A percentile compares a stretch with the other conserved stretches of the same genome.
phyloP scores from a whole-genome alignment of 768 basidiomycete genomes.

The Hydnomerulius pinastri region DNA sequence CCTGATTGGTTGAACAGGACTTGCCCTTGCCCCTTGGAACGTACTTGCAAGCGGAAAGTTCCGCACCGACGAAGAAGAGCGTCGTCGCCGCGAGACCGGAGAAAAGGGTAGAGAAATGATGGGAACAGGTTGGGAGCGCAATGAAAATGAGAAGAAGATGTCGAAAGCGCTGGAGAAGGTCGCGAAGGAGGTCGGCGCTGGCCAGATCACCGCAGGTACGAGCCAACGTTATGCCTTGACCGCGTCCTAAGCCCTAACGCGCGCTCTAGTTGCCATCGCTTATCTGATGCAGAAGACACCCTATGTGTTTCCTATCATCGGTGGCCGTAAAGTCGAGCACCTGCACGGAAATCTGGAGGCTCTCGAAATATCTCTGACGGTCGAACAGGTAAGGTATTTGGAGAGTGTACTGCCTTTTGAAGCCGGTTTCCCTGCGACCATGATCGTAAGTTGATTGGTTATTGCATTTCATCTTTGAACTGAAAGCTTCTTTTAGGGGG shows the following conservation, averaged over 20 bases:
- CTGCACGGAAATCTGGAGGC: slow-evolving; percentile 38
- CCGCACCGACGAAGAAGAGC: slow-evolving; percentile 29
- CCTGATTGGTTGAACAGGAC: slow-evolving; percentile 12
- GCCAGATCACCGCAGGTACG: slow-evolving; percentile 37
- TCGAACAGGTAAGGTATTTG: slow-evolving; percentile 33
- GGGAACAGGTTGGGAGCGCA: slow-evolving; percentile 34
- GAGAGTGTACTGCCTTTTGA: slow-evolving; percentile 35
- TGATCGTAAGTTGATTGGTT: too few relatives aligned
- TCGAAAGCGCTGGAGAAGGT: slow-evolving; percentile 40
- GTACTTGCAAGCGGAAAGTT: slow-evolving; percentile 28
- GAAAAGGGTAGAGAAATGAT: slow-evolving; percentile 25
- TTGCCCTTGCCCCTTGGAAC: slow-evolving; percentile 39
- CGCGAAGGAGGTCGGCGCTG: slow-evolving; percentile 37
- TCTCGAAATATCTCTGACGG: slow-evolving; percentile 33
- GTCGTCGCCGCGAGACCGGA: slow-evolving; percentile 17
- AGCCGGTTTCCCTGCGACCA: slow-evolving; percentile 34
- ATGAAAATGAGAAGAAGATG: slow-evolving; percentile 33
- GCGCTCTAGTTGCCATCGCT: slow-evolving; percentile 35
- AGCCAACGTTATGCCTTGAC: too few relatives aligned
- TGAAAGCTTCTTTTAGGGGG: slow-evolving; percentile 8
- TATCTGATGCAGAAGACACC: slow-evolving; percentile 38
- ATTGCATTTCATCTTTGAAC: too few relatives aligned
- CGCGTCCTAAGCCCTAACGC: neutral
- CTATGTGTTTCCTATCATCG: slow-evolving; percentile 41
- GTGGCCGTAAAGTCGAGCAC: slow-evolving; percentile 40